Conservation (phyloP, 2,329 filamentous ascomycete genomes). For the Fusarium newnesense region DNA sequence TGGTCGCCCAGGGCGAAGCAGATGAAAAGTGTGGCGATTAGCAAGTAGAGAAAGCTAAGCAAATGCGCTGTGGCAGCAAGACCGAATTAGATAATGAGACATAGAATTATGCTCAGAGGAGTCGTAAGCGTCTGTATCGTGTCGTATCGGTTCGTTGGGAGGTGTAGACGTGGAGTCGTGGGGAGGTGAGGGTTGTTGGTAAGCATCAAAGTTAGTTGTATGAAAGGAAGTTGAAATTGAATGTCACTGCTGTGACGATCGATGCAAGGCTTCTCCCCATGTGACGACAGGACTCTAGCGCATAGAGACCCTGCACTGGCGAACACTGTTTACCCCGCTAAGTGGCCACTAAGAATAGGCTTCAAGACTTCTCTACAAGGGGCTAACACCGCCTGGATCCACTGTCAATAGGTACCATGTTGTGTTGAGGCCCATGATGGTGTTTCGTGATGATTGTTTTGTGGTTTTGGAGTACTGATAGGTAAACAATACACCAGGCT, state of each 20-base stretch:
- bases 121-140: constrained; percentile 7
- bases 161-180: not conserved
- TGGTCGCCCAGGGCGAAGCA: not conserved
- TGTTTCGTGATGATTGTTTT: not conserved
- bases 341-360: constrained; percentile 17
- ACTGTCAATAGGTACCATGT: not conserved
- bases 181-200: not conserved
- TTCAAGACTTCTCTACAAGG: constrained; percentile 19
- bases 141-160: not conserved
- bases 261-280: constrained; percentile 34
- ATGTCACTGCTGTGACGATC: constrained; percentile 13
- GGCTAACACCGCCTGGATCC: not conserved
- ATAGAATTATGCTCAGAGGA: not conserved
- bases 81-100: constrained; percentile 6
- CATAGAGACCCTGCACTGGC: constrained; percentile 27
- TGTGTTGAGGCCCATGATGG: not conserved
- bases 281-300: constrained; percentile 31
- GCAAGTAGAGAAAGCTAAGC: constrained; percentile 8
- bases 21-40: constrained; percentile 28
- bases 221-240: constrained; percentile 16
- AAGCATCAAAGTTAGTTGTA: constrained; percentile 12
- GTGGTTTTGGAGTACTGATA: constrained; percentile 5
- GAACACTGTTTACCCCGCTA: constrained; percentile 29
- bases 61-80: constrained; percentile 1
- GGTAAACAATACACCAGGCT: not conserved